Evolutionary conservation across 305 asterid genomes (phyloP), one percentile per base, ranked within the genome.

Genomic region (Petunia hybrid): DNA sequence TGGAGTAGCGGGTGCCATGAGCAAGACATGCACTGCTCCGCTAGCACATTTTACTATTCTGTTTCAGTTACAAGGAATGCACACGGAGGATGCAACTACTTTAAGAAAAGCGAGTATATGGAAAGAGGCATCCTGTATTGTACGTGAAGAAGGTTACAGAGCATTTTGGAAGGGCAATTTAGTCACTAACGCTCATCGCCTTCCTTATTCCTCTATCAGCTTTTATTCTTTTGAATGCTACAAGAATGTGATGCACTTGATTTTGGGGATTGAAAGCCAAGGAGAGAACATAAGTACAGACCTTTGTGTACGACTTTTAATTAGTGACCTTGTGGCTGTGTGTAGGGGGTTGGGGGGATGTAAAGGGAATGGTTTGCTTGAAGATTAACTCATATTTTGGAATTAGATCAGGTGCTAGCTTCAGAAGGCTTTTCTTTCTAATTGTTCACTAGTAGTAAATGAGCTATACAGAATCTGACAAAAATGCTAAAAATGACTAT

Each of bases 121-220:
- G 94, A 90, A 85, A 35, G 98, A 92, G 85, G 92, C 96, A 12
- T 85, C 89, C 53, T 86, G 88, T 60, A 88, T 93, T 77, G 87
- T 87, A 42, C 84, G 88, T 80, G 93, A 93, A 84, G 97, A 93
- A 87, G 98, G 98, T 38, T 82, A 90, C 79, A 80, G 93, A 31
- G 98, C 98, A 48, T 93, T 93, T 87, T 93, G 98, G 98, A 92
- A 92, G 85, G 98, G 98, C 43, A 93, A 93, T 86, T 88, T 92
- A 87, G 97, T 92, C 83, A 93, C 98, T 2, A 90, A 92, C 41
- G 89, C 92, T n/a, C n/a, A n/a, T n/a, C n/a, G n/a, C n/a, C n/a
- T n/a, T n/a, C n/a, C n/a, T n/a, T n/a, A n/a, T n/a, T n/a, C n/a
- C n/a, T n/a, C n/a, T n/a, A n/a, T n/a, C n/a, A n/a, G n/a, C n/a